Percentiles rank a stretch among this genome's conserved stretches.
These are phyloP conservation scores for Scenedesmus sp. DNA, from an alignment of 163 green algal species.

Conservation along the genomic window DNA sequence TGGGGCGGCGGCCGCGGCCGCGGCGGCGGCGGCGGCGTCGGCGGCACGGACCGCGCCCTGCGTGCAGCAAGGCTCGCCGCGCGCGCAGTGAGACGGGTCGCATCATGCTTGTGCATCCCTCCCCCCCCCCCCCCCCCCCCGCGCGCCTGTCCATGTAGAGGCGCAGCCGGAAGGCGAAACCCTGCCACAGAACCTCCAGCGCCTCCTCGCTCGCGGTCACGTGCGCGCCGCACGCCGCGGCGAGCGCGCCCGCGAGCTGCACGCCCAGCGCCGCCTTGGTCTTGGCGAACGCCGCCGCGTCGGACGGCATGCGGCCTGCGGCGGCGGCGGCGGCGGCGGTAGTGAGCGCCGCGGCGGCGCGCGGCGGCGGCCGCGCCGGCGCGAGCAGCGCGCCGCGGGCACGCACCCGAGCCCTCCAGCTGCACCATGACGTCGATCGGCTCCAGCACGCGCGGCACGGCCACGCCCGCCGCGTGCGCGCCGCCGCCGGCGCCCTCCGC, in stretches of 20 bases:
- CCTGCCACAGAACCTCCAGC: constrained; percentile 81
- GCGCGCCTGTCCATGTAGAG: constrained; percentile 65
- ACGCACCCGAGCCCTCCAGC: constrained; percentile 81
- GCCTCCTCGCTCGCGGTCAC: constrained; percentile 59
- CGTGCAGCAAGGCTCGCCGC: too few relatives aligned
- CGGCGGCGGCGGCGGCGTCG: neutral
- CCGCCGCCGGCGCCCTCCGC: constrained; percentile 50
- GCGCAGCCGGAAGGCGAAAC: constrained; percentile 83
- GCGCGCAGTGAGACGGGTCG: too few relatives aligned
- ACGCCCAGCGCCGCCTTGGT: constrained; percentile 80
- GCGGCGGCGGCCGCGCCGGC: too few relatives aligned
- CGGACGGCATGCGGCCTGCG: constrained; percentile 77
- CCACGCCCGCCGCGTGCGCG: constrained; percentile 14
- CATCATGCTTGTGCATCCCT: neutral
- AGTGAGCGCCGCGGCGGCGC: neutral
- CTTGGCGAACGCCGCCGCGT: constrained; percentile 72
- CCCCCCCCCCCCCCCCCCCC: neutral
- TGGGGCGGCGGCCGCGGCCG: too few relatives aligned
- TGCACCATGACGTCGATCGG: constrained; percentile 81
- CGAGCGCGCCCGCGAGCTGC: constrained; percentile 73
- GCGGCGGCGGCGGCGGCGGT: neutral
- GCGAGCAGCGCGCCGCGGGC: too few relatives aligned
- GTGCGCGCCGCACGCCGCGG: constrained; percentile 37
- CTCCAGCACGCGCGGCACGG: constrained; percentile 77
- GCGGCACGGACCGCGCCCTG: neutral